Percentiles rank a stretch among this genome's conserved stretches.
Conservation (phyloP, 1,284 basidiomycete species). For the Apiotrichum gamsii region DNA sequence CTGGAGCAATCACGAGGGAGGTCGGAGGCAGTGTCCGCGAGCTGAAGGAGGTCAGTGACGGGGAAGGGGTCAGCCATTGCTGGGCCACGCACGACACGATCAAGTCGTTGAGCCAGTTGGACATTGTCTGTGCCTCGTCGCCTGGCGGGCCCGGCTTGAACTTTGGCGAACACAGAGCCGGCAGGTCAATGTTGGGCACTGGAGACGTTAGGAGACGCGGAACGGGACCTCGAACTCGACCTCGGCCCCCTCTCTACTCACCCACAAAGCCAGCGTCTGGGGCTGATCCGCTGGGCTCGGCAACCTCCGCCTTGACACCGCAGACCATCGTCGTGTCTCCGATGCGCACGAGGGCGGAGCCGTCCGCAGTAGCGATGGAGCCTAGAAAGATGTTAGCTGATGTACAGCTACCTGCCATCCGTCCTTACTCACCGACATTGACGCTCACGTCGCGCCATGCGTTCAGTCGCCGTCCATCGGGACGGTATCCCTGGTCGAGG, state of each 20-base stretch:
- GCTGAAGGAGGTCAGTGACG: slow-evolving; percentile 46
- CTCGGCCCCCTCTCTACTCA: slow-evolving; percentile 42
- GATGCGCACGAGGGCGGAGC: slow-evolving; percentile 80
- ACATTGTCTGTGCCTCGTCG: slow-evolving; percentile 84
- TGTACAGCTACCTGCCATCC: no score
- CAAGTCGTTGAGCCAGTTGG: slow-evolving; percentile 70
- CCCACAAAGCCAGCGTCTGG: slow-evolving; percentile 76
- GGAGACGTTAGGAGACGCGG: background rate
- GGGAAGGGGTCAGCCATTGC: no score
- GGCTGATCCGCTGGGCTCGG: slow-evolving; percentile 71
- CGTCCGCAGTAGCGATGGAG: slow-evolving; percentile 83
- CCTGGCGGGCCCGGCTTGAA: slow-evolving; percentile 92
- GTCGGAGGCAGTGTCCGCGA: slow-evolving; percentile 61
- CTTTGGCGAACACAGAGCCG: slow-evolving; percentile 81
- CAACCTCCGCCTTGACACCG: slow-evolving; percentile 89
- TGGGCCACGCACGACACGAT: slow-evolving; percentile 61
- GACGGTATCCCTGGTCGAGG: slow-evolving; percentile 61
- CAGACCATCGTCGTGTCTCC: slow-evolving; percentile 87
- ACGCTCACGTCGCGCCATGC: slow-evolving; percentile 64
- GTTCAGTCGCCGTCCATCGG: slow-evolving; percentile 63
- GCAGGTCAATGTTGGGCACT: slow-evolving; percentile 85
- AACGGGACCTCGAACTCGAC: background rate
- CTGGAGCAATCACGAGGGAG: slow-evolving; percentile 70
- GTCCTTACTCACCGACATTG: slow-evolving; percentile 59
- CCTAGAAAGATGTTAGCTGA: slow-evolving; percentile 48